phyloP scores from a whole-genome alignment of 177 flowering plant genomes.

The Vitis hybrid region DNA sequence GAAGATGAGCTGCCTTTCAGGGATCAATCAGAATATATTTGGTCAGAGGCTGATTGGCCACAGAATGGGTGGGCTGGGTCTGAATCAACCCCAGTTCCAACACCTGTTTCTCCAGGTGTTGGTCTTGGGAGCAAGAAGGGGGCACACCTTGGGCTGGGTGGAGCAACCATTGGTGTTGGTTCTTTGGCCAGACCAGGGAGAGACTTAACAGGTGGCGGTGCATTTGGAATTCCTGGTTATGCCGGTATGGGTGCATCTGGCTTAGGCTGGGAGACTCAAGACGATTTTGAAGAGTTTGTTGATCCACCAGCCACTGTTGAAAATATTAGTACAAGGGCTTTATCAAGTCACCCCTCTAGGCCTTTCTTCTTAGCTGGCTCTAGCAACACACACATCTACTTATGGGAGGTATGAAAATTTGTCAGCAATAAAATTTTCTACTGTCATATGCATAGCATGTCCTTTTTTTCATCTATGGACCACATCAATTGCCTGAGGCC shows the following conservation, averaged over 20 bases:
- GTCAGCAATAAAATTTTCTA: neutral
- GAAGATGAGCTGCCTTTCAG: slow-evolving; percentile 36
- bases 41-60: slow-evolving; percentile 97
- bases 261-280: slow-evolving; percentile 84
- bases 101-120: slow-evolving; percentile 73
- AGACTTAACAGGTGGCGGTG: slow-evolving; percentile 68
- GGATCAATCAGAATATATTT: slow-evolving; percentile 53
- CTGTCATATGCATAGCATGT: neutral
- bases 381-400: slow-evolving; percentile 80
- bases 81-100: slow-evolving; percentile 79
- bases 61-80: slow-evolving; percentile 85
- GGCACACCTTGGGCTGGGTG: slow-evolving; percentile 79
- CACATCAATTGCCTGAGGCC: no score
- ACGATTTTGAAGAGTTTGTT: slow-evolving; percentile 72
- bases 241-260: slow-evolving; percentile 78
- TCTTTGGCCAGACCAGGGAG: slow-evolving; percentile 59
- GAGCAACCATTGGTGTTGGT: slow-evolving; percentile 67
- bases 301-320: slow-evolving; percentile 82
- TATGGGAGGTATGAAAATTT: slow-evolving; percentile 84
- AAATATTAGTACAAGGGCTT: slow-evolving; percentile 71
- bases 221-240: slow-evolving; percentile 77
- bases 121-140: slow-evolving; percentile 75
- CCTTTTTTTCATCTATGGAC: neutral
- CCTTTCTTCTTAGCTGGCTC: slow-evolving; percentile 97
- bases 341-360: slow-evolving; percentile 85